These are phyloP conservation scores for Colletotrichum sansevieriae DNA, from an alignment of 2,329 filamentous ascomycete genomes.

Conservation along the genomic window DNA sequence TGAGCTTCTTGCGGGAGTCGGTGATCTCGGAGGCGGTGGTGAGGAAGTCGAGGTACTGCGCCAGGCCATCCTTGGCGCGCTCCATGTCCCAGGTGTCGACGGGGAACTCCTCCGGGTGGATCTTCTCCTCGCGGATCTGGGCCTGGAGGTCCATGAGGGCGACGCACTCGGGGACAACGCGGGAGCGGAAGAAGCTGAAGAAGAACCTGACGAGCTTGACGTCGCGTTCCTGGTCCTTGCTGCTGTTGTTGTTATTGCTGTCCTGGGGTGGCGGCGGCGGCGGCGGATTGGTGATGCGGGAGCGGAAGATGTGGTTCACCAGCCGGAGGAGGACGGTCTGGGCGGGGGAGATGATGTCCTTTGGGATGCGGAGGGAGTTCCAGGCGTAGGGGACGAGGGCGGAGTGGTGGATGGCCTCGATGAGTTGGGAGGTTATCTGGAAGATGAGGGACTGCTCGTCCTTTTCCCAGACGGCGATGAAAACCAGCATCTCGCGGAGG, in stretches of 20 bases:
- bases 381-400: constrained; percentile 93
- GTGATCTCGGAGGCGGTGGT: constrained; percentile 88
- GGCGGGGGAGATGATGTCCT: constrained; percentile 95
- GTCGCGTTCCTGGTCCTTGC: constrained; percentile 68
- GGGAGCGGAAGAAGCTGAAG: constrained; percentile 90
- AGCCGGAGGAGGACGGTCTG: constrained; percentile 94
- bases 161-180: constrained; percentile 93
- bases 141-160: constrained; percentile 95
- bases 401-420: constrained; percentile 91
- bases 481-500: constrained; percentile 90
- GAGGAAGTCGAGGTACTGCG: constrained; percentile 94
- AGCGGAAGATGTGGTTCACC: constrained; percentile 88
- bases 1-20: constrained; percentile 85
- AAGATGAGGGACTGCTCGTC: constrained; percentile 95
- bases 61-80: constrained; percentile 92
- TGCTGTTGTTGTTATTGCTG: constrained; percentile 55
- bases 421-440: constrained; percentile 95
- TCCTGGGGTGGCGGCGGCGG: no score
- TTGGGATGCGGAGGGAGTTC: constrained; percentile 89
- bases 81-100: constrained; percentile 99
- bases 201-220: constrained; percentile 84
- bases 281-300: constrained; percentile 57
- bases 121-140: constrained; percentile 82
- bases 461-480: constrained; percentile 97
- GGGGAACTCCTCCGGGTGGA: constrained; percentile 88